These are phyloP conservation scores for Saccharomycopsis vini DNA, from an alignment of 805 yeast genomes.

Conservation along the genomic window DNA sequence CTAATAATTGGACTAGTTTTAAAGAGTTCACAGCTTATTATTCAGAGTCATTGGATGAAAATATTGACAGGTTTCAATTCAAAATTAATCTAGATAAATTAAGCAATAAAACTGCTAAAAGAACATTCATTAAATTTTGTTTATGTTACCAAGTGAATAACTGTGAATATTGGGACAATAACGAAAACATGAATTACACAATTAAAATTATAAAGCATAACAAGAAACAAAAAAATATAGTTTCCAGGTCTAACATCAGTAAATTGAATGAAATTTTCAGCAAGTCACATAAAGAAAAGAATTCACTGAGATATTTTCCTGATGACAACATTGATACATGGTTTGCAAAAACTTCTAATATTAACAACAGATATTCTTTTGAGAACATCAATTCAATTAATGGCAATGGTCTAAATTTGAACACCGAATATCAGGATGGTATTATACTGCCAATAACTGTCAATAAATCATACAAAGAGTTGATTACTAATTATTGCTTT, in stretches of 20 bases:
- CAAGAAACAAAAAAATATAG: slow-evolving; percentile 4
- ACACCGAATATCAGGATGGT: neutral
- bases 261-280: slow-evolving; percentile 11
- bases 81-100: slow-evolving; percentile 28
- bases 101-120: slow-evolving; percentile 6
- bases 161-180: slow-evolving; percentile 18
- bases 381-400: neutral
- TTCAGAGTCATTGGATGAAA: slow-evolving; percentile 16
- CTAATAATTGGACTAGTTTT: slow-evolving; percentile 35
- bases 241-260: slow-evolving; percentile 11
- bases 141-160: slow-evolving; percentile 12
- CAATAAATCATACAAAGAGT: slow-evolving; percentile 13
- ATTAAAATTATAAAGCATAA: slow-evolving; percentile 17
- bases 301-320: slow-evolving; percentile 1
- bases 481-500: slow-evolving; percentile 16
- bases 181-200: slow-evolving; percentile 18
- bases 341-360: slow-evolving; percentile 7
- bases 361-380: neutral
- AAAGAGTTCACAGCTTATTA: slow-evolving; percentile 34
- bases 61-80: slow-evolving; percentile 25
- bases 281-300: neutral
- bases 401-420: neutral
- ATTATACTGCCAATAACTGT: neutral
- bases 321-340: slow-evolving; percentile 11
- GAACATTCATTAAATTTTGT: slow-evolving; percentile 21